These are phyloP conservation scores for Stephania japonica DNA, from an alignment of 164 flowering plant genomes.

Conservation along the genomic window DNA sequence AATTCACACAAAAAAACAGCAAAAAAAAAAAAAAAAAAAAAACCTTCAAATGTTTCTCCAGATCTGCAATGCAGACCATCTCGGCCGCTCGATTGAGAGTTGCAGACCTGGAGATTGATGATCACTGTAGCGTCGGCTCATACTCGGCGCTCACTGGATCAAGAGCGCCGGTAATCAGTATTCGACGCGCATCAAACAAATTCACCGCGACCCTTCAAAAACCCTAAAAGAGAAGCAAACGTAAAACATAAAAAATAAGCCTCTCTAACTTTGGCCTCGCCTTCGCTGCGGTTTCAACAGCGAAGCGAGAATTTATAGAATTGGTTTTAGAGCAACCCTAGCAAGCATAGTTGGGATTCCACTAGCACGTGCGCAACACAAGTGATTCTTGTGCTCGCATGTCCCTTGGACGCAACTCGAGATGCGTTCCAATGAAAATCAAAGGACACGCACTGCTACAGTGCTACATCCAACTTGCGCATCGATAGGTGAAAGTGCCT, in stretches of 20 bases:
- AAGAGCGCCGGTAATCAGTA: conserved; percentile 5
- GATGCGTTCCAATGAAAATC: no score
- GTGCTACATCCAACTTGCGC: no score
- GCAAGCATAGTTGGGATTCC: neutral
- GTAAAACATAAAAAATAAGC: no score
- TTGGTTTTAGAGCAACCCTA: neutral
- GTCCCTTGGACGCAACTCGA: no score
- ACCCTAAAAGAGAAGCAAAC: neutral
- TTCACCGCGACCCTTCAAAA: neutral
- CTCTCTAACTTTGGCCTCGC: neutral
- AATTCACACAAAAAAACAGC: neutral
- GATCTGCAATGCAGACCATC: neutral
- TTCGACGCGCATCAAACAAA: conserved; percentile 5
- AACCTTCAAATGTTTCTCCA: neutral
- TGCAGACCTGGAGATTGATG: neutral
- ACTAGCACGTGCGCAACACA: no score
- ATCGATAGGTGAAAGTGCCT: no score
- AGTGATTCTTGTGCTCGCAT: no score
- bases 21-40: neutral
- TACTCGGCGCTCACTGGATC: conserved; percentile 1
- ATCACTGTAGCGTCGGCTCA: conserved; percentile 4
- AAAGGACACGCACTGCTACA: no score
- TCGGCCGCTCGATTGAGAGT: neutral
- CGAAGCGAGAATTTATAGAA: no score
- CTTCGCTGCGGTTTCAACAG: no score